Conservation (phyloP, 2,329 filamentous ascomycete genomes). For the Leptographium lundbergii region DNA sequence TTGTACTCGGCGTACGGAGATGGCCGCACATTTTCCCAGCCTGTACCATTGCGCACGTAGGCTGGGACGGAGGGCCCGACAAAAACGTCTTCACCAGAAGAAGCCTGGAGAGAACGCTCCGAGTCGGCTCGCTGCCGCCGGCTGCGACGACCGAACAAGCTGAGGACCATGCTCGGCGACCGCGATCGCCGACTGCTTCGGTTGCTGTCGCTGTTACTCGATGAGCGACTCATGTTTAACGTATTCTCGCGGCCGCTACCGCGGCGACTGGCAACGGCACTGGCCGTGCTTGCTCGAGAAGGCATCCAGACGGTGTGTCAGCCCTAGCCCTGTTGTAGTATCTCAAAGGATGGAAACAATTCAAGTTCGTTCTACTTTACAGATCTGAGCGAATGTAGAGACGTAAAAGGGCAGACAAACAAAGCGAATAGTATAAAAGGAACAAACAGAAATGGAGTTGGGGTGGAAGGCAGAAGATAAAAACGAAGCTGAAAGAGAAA, state of each 20-base stretch:
- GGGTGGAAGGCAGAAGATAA: neutral
- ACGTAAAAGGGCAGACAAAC: neutral
- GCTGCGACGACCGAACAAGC: constrained; percentile 5
- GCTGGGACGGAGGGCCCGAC: constrained; percentile 1
- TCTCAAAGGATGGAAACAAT: neutral
- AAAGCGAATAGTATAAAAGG: neutral
- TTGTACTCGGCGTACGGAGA: neutral
- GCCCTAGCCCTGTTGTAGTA: neutral
- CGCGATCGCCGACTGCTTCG: neutral
- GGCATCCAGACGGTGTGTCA: neutral
- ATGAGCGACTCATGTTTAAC: neutral
- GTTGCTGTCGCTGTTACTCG: neutral
- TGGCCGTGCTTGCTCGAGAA: neutral
- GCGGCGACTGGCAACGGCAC: neutral
- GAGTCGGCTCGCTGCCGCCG: neutral
- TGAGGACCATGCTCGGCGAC: constrained; percentile 2
- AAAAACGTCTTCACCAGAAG: neutral
- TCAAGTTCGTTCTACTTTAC: neutral
- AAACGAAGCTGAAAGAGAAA: neutral
- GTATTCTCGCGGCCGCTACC: neutral
- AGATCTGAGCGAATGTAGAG: neutral
- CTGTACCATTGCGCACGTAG: constrained; percentile 1
- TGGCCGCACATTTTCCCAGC: constrained; percentile 4
- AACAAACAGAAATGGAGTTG: neutral
- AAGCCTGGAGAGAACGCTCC: neutral